Evolutionary conservation across 768 basidiomycete species (phyloP).

Genomic region (Exidia glandulosa): DNA sequence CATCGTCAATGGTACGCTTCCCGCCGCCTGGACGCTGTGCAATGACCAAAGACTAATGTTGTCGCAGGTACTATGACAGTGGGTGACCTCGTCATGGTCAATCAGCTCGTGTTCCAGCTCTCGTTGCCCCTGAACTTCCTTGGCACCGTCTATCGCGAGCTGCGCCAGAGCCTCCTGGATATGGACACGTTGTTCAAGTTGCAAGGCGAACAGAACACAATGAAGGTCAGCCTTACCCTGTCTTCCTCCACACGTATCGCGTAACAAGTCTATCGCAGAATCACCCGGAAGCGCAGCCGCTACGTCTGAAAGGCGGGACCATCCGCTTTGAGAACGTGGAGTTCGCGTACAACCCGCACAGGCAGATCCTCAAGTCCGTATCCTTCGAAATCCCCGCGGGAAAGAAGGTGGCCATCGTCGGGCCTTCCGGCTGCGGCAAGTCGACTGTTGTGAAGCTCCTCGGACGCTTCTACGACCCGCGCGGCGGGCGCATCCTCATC

Average conservation of each 20-base stretch:
- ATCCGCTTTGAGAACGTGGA: conserved; percentile 88
- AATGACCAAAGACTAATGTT: background rate
- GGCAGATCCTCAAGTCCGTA: conserved; percentile 82
- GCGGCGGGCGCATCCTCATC: conserved; percentile 66
- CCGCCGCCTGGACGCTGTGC: background rate
- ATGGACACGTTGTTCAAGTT: conserved; percentile 95
- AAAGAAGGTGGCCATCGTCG: conserved; percentile 94
- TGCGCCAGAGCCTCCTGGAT: conserved; percentile 90
- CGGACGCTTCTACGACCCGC: conserved; percentile 88
- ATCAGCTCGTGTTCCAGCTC: conserved; percentile 95
- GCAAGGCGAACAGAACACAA: conserved; percentile 65
- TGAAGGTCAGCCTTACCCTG: conserved; percentile 33
- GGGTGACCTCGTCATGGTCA: conserved; percentile 98
- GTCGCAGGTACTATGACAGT: conserved; percentile 86
- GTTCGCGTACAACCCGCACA: conserved; percentile 85
- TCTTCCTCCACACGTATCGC: background rate
- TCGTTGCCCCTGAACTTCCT: conserved; percentile 95
- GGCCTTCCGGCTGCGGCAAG: conserved; percentile 95
- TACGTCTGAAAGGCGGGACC: conserved; percentile 66
- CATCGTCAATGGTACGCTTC: conserved; percentile 66
- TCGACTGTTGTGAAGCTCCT: conserved; percentile 91
- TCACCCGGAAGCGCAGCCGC: conserved; percentile 50
- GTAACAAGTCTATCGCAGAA: conserved; percentile 37
- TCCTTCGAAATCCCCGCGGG: conserved; percentile 91
- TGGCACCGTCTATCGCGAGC: conserved; percentile 93